Evolutionary conservation across 2,329 filamentous ascomycete species (phyloP).

Genomic region (Teratosphaeriaceae sp.): DNA sequence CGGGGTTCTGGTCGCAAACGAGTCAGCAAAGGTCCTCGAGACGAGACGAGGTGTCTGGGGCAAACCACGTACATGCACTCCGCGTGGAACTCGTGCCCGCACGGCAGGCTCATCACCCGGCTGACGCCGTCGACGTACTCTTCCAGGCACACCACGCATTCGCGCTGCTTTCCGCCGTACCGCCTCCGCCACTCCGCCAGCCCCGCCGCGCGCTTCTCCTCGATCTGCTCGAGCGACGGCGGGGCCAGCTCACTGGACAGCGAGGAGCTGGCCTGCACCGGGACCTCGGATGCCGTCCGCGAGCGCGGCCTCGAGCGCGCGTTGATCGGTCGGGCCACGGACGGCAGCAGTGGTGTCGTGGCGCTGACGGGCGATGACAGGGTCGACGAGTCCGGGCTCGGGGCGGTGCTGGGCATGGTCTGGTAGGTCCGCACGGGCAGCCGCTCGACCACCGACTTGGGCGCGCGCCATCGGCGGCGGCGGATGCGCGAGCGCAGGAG

Average conservation of each 20-base stretch:
- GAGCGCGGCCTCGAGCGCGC: constrained; percentile 54
- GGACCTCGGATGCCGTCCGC: constrained; percentile 56
- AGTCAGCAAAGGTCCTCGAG: not conserved
- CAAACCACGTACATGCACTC: constrained; percentile 94
- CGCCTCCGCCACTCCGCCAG: constrained; percentile 49
- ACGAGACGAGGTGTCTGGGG: not conserved
- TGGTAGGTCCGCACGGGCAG: constrained; percentile 95
- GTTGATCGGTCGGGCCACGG: constrained; percentile 34
- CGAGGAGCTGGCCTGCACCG: constrained; percentile 29
- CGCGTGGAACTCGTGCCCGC: constrained; percentile 94
- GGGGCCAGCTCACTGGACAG: constrained; percentile 19
- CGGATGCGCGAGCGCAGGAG: constrained; percentile 83
- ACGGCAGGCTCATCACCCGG: constrained; percentile 92
- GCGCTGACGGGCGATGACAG: constrained; percentile 29
- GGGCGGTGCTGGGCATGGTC: constrained; percentile 62
- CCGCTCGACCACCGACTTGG: constrained; percentile 89
- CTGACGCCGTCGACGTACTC: constrained; percentile 94
- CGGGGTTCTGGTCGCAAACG: constrained; percentile 60
- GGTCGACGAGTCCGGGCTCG: constrained; percentile 44
- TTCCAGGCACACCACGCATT: constrained; percentile 94
- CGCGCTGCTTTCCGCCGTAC: constrained; percentile 62
- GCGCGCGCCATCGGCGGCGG: constrained; percentile 87
- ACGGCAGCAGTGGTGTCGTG: constrained; percentile 71
- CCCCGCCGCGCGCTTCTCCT: constrained; percentile 48
- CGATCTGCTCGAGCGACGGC: constrained; percentile 32